Evolutionary conservation across 2,329 filamentous ascomycete genomes (phyloP).

Genomic region (Alternaria brassicicola): DNA sequence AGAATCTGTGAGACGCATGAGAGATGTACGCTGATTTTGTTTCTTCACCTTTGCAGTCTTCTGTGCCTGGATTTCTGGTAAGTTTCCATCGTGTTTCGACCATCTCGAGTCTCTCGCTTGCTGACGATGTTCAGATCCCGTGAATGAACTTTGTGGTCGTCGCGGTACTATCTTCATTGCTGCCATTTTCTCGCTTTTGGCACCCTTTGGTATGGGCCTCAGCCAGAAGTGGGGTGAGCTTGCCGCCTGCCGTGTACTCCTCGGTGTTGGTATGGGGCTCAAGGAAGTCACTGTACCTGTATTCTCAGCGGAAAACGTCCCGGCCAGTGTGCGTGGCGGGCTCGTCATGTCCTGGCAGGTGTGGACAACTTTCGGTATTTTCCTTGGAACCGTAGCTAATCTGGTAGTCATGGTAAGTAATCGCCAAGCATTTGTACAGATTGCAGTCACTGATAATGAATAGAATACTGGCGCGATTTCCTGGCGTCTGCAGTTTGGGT

Average conservation of each 20-base stretch:
- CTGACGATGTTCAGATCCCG: constrained; percentile 21
- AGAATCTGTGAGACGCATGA: too few relatives aligned
- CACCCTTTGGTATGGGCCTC: constrained; percentile 45
- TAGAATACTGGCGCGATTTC: constrained; percentile 45
- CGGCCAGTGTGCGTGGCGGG: constrained; percentile 56
- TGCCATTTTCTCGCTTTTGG: constrained; percentile 43
- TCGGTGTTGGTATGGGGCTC: constrained; percentile 53
- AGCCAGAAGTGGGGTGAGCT: constrained; percentile 51
- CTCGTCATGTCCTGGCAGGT: constrained; percentile 57
- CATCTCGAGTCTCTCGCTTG: background rate
- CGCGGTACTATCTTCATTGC: constrained; percentile 45
- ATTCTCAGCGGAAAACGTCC: constrained; percentile 56
- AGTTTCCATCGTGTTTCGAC: background rate
- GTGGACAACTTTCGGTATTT: constrained; percentile 54
- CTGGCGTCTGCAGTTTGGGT: constrained; percentile 50
- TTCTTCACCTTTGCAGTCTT: constrained; percentile 15
- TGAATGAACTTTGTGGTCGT: constrained; percentile 41
- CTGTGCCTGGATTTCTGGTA: constrained; percentile 29
- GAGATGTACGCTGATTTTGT: background rate
- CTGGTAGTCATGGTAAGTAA: constrained; percentile 44
- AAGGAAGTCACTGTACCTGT: constrained; percentile 54
- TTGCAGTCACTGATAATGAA: background rate
- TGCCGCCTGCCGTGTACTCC: constrained; percentile 44
- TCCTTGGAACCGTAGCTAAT: constrained; percentile 52
- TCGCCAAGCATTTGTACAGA: background rate